These are phyloP conservation scores for Termitomyces sp. DNA, from an alignment of 768 basidiomycete species.

Conservation along the genomic window DNA sequence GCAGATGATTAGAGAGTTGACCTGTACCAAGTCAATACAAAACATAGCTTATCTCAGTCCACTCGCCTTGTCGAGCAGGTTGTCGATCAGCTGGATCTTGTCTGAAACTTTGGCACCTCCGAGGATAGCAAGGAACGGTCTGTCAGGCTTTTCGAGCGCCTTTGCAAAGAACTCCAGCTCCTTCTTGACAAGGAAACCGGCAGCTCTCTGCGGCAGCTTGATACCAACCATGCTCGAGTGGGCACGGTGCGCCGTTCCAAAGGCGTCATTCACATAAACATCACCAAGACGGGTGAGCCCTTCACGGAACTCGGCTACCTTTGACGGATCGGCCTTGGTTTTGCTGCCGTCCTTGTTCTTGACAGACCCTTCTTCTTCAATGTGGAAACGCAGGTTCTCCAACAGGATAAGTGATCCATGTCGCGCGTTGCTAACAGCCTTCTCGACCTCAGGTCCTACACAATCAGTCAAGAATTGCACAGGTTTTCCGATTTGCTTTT, in stretches of 20 bases:
- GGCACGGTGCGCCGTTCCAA: constrained; percentile 97
- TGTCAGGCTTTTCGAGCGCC: constrained; percentile 89
- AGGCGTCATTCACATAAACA: constrained; percentile 98
- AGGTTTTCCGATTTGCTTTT: constrained; percentile 63
- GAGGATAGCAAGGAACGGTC: constrained; percentile 96
- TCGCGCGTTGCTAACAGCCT: constrained; percentile 63
- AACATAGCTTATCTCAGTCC: not conserved
- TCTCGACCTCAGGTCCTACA: constrained; percentile 83
- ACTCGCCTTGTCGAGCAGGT: constrained; percentile 93
- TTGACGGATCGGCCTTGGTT: constrained; percentile 84
- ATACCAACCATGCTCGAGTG: constrained; percentile 99
- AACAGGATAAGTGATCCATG: constrained; percentile 79
- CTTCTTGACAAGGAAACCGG: constrained; percentile 97
- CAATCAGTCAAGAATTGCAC: constrained; percentile 85
- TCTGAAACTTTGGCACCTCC: constrained; percentile 99
- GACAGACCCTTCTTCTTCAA: constrained; percentile 93
- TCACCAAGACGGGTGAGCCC: constrained; percentile 89
- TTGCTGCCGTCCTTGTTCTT: constrained; percentile 95
- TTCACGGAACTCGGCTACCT: constrained; percentile 81
- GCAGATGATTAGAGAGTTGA: constrained; percentile 92
- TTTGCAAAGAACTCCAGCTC: constrained; percentile 99
- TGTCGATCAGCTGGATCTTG: constrained; percentile 98
- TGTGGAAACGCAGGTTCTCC: constrained; percentile 98
- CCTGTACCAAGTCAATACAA: constrained; percentile 40
- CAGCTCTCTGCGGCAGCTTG: constrained; percentile 85